phyloP scores from a whole-genome alignment of 257 asterid genomes.

The Solanum rostratum region DNA sequence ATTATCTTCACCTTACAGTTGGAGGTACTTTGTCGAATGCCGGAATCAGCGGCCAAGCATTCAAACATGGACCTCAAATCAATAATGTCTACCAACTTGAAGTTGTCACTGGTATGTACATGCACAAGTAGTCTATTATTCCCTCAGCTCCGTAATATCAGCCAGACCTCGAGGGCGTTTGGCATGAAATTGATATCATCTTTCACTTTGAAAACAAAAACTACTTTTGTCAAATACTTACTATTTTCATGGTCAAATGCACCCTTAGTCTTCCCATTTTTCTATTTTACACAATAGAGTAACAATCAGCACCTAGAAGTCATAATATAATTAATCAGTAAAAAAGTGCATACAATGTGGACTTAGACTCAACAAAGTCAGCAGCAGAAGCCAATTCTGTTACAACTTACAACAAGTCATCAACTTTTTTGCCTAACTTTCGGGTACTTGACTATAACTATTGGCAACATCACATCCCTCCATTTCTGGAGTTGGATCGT shows the following conservation, averaged over 20 bases:
- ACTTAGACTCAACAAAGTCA: background rate
- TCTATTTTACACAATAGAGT: background rate
- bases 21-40: constrained; percentile 95
- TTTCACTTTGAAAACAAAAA: background rate
- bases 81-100: constrained; percentile 74
- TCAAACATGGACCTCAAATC: constrained; percentile 86
- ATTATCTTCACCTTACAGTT: constrained; percentile 82
- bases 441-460: background rate
- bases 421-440: background rate
- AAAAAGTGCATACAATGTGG: background rate
- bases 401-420: background rate
- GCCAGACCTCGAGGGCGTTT: background rate
- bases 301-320: background rate
- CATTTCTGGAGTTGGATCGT: background rate
- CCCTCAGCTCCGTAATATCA: background rate
- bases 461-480: background rate
- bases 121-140: background rate
- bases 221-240: background rate
- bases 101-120: constrained; percentile 69
- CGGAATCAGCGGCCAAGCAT: constrained; percentile 95
- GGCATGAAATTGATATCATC: background rate
- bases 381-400: background rate
- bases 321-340: background rate
- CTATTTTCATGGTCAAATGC: background rate
- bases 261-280: background rate